Base-by-base conservation (phyloP, 129 eudicot genomes). In the Rutidosis leptorrhynchoides region DNA sequence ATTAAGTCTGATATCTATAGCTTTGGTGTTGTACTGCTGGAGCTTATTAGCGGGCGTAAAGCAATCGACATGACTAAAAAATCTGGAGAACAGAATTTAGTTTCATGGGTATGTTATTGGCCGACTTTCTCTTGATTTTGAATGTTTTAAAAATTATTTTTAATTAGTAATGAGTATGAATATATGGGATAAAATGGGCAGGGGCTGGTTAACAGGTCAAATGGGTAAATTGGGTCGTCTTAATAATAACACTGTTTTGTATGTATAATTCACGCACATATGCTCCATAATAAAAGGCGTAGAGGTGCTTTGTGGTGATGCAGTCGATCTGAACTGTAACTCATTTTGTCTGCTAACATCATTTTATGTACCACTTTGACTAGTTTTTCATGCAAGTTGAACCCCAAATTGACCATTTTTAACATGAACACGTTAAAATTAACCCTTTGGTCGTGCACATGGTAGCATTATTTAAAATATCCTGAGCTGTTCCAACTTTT, bases 1-100 rank as follows among this genome's bases (percentile, higher is more conserved):
- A 24, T 83, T 30, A 92, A 92, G 64, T 92, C 98, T 15, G 98
- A 92, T 59, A 92, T 92, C 12, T 92, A 85, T 55, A 92, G 98
- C 81, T 92, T 88, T 56, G 98, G 98, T 45, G 95, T 90, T 64
- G 95, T 90, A 15, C 68, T 90, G 63, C 70, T 90, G 79, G 97
- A 90, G 82, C 79, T 90, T 7, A 81, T 90, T 26, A 84, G 93
- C 0, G 97, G 97, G 9, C 85, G 95, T 64, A 87, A 78, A 80
- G 98, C 88, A 7, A 81, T 81, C 58, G 98, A 88, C 62, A 20
- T 57, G 79, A 69, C 82, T 17, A 83, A 69, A 65, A 73, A 33
- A 51, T 64, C 87, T 10, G 95, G 90, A 19, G 90, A 87, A 79
- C 96, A 87, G 74, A 87, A 82, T 65, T 76, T 92, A 42, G 86